Evolutionary conservation across 2,329 filamentous ascomycete species (phyloP).

Genomic region (Aspergillus phoenicis): DNA sequence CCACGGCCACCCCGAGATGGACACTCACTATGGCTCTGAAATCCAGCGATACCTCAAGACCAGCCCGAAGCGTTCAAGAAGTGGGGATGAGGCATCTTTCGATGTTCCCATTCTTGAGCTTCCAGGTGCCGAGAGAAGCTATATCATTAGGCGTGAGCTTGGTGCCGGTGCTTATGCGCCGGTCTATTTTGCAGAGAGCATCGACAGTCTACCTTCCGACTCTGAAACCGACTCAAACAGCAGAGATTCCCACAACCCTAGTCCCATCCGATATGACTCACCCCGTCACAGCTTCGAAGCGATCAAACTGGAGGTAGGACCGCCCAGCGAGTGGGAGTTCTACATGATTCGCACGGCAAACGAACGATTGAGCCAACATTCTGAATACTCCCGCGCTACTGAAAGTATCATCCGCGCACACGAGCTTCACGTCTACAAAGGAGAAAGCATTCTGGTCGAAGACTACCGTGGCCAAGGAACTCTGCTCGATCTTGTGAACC

Average conservation of each 20-base stretch:
- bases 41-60: slow-evolving; percentile 81
- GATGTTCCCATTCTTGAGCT: slow-evolving; percentile 70
- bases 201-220: slow-evolving; percentile 52
- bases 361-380: slow-evolving; percentile 64
- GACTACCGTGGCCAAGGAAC: slow-evolving; percentile 89
- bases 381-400: slow-evolving; percentile 65
- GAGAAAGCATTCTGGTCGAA: slow-evolving; percentile 87
- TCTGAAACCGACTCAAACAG: slow-evolving; percentile 46
- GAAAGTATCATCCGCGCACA: slow-evolving; percentile 81
- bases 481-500: slow-evolving; percentile 90
- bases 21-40: slow-evolving; percentile 68
- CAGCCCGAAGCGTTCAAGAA: slow-evolving; percentile 54
- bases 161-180: slow-evolving; percentile 94
- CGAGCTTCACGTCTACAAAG: slow-evolving; percentile 87
- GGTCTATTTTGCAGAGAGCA: slow-evolving; percentile 84
- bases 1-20: slow-evolving; percentile 67
- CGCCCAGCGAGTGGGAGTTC: slow-evolving; percentile 91
- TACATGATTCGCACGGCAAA: slow-evolving; percentile 88
- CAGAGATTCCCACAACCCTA: slow-evolving; percentile 51
- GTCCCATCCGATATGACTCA: slow-evolving; percentile 21
- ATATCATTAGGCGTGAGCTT: slow-evolving; percentile 80
- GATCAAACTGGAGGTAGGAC: slow-evolving; percentile 84
- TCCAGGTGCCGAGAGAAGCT: slow-evolving; percentile 64
- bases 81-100: slow-evolving; percentile 60
- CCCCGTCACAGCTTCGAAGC: slow-evolving; percentile 70